Percentiles rank a stretch among this genome's conserved stretches.
Conservation (phyloP, 225 moss, liverwort and hornwort species). For the Antitrichia curtipendula region DNA sequence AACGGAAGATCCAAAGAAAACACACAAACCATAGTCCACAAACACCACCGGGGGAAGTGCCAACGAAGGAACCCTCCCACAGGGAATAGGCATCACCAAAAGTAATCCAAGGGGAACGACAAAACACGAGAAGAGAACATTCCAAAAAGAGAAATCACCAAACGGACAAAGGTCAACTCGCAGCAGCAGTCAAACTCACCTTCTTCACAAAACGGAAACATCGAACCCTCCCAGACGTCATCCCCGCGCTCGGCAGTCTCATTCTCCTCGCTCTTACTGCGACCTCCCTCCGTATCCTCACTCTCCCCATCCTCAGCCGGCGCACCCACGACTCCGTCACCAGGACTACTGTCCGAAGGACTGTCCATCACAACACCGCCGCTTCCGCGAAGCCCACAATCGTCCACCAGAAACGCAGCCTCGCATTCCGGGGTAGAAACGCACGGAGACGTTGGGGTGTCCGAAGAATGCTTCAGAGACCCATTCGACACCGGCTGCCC, state of each 20-base stretch:
- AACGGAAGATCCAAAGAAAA: too few species aligned
- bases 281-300: conserved; percentile 60
- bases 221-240: conserved; percentile 89
- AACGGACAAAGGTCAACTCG: neutral
- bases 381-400: conserved; percentile 10
- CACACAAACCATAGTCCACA: neutral
- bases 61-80: too few species aligned
- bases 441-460: neutral
- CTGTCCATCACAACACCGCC: conserved; percentile 26
- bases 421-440: conserved; percentile 19
- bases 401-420: conserved; percentile 37
- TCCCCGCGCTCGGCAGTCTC: conserved; percentile 63
- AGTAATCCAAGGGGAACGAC: neutral
- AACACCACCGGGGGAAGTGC: neutral
- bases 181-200: conserved; percentile 18
- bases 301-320: conserved; percentile 71
- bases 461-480: neutral
- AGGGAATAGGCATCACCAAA: neutral
- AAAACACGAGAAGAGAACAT: neutral
- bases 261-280: conserved; percentile 84
- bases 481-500: neutral
- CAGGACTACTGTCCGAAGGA: conserved; percentile 12
- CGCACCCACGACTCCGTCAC: conserved; percentile 14
- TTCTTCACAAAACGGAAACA: conserved; percentile 97
- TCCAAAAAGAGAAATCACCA: neutral